Conservation (phyloP, 208 protist genomes). For the Plasmodiophora brassicae region DNA sequence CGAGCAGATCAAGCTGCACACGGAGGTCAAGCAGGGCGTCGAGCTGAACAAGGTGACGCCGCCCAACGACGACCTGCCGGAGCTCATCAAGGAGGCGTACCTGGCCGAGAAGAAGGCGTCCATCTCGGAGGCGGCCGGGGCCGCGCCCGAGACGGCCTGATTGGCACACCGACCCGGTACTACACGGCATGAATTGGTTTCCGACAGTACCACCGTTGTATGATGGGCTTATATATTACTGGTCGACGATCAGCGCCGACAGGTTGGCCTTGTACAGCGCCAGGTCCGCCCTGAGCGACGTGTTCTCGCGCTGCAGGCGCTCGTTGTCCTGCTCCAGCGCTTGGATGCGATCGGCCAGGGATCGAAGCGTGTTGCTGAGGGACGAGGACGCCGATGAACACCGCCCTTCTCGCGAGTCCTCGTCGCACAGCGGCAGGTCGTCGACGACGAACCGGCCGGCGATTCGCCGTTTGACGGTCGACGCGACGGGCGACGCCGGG, state of each 20-base stretch:
- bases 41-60: not conserved
- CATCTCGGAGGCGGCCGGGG: not conserved
- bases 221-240: no score
- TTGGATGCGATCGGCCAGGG: not conserved
- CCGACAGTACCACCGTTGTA: no score
- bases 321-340: not conserved
- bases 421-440: no score
- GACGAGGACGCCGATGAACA: no score
- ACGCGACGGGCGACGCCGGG: not conserved
- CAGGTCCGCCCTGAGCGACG: not conserved
- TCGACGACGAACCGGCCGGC: not conserved
- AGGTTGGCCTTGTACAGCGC: no score
- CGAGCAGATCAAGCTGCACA: conserved; percentile 19
- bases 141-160: not conserved
- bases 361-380: not conserved
- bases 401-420: no score
- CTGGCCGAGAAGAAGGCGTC: not conserved
- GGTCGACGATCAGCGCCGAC: no score
- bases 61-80: not conserved
- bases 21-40: not conserved
- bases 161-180: no score
- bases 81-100: not conserved
- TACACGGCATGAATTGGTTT: no score
- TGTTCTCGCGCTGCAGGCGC: not conserved
- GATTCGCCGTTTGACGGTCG: not conserved